phyloP scores from a whole-genome alignment of 768 basidiomycete species.

The Lactifluus piperatus region DNA sequence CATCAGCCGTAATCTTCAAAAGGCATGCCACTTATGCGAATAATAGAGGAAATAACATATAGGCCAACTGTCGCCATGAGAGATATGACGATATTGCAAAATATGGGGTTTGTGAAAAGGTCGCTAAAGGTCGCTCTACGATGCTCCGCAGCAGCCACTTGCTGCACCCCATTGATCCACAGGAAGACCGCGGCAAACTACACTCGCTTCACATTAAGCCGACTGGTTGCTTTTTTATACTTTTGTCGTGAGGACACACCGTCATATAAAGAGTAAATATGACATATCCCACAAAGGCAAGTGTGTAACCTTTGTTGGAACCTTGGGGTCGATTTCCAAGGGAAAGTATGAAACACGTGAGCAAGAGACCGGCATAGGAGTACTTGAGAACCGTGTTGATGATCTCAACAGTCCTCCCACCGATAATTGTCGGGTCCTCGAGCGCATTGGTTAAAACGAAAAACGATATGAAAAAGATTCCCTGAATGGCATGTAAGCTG shows the following conservation, averaged over 20 bases:
- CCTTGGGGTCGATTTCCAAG: conserved; percentile 92
- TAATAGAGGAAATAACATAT: conserved; percentile 73
- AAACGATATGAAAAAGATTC: conserved; percentile 90
- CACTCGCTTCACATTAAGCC: conserved; percentile 8
- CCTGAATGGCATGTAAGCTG: conserved; percentile 29
- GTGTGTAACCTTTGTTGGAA: conserved; percentile 77
- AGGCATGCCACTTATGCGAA: conserved; percentile 60
- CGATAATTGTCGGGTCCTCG: conserved; percentile 50
- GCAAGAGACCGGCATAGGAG: conserved; percentile 77
- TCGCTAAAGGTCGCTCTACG: conserved; percentile 43
- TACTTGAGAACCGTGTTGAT: conserved; percentile 78
- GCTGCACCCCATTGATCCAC: conserved; percentile 70
- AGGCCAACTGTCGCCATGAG: conserved; percentile 82
- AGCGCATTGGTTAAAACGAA: conserved; percentile 66
- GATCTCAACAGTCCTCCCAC: conserved; percentile 52
- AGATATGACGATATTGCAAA: conserved; percentile 81
- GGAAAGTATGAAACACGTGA: conserved; percentile 81
- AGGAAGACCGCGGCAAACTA: conserved; percentile 74
- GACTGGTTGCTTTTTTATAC: not conserved
- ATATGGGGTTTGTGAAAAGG: conserved; percentile 68
- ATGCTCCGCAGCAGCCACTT: conserved; percentile 39
- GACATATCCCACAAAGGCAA: conserved; percentile 80
- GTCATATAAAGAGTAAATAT: conserved; percentile 97
- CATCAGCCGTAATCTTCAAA: not conserved
- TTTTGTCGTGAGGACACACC: conserved; percentile 33